phyloP scores from a whole-genome alignment of 1,139 yeast genomes.

The Hemisphaericaspora xylofermentans region DNA sequence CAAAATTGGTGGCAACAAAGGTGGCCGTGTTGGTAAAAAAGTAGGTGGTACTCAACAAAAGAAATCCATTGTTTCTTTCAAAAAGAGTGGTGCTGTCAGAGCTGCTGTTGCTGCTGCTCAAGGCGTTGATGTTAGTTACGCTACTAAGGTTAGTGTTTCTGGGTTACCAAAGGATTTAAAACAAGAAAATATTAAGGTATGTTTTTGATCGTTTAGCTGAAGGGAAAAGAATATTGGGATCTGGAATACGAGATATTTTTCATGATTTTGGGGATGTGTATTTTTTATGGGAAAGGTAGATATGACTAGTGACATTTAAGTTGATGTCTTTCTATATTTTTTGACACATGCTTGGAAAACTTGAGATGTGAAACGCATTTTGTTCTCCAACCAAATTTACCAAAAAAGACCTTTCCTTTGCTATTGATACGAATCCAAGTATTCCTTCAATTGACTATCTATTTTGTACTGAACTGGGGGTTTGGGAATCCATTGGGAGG shows the following conservation, averaged over 20 bases:
- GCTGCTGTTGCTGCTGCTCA: slow-evolving; percentile 28
- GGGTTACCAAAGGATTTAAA: slow-evolving; percentile 80
- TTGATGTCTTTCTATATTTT: no score
- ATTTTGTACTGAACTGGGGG: not conserved
- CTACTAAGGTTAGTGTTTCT: slow-evolving; percentile 73
- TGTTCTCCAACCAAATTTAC: not conserved
- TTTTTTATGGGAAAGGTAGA: not conserved
- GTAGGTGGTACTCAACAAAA: slow-evolving; percentile 25
- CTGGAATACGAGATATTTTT: not conserved
- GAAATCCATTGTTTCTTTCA: slow-evolving; percentile 37
- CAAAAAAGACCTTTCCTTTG: not conserved
- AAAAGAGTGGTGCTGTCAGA: slow-evolving; percentile 37
- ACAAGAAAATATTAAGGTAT: slow-evolving; percentile 78
- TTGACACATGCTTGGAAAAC: not conserved
- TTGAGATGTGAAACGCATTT: no score
- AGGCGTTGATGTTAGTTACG: slow-evolving; percentile 54
- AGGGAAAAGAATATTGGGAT: not conserved
- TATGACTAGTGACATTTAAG: not conserved
- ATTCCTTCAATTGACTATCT: not conserved
- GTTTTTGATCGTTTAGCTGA: slow-evolving; percentile 28
- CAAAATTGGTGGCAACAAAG: slow-evolving; percentile 24
- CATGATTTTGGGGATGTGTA: not conserved
- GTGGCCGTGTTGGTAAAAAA: slow-evolving; percentile 32
- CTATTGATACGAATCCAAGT: not conserved
- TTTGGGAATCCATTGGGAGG: not conserved